Evolutionary conservation across 2,329 filamentous ascomycete species (phyloP).

Genomic region (Diaporthe humulicola): DNA sequence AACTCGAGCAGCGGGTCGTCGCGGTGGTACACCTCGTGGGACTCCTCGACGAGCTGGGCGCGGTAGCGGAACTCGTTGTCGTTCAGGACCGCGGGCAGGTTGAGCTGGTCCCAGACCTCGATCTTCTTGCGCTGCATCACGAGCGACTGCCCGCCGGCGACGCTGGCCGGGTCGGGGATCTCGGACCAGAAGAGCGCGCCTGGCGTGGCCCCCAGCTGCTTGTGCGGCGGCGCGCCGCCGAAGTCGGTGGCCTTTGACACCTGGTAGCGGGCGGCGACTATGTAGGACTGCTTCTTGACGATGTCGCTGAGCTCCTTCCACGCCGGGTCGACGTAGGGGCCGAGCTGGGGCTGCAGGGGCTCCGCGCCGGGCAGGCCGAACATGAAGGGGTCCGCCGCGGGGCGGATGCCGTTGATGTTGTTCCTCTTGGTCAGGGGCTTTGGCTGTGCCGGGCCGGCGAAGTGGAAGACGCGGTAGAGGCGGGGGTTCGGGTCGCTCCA

Average conservation of each 20-base stretch:
- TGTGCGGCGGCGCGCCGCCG: constrained; percentile 50
- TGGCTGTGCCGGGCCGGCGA: constrained; percentile 55
- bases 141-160: constrained; percentile 53
- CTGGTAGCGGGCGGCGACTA: constrained; percentile 69
- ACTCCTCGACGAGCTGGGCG: constrained; percentile 66
- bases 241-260: constrained; percentile 63
- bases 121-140: constrained; percentile 68
- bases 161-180: constrained; percentile 67
- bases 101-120: constrained; percentile 66
- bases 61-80: constrained; percentile 68
- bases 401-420: constrained; percentile 41
- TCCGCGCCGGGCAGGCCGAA: constrained; percentile 36
- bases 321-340: constrained; percentile 16
- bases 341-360: background rate
- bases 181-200: constrained; percentile 71
- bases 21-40: constrained; percentile 62
- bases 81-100: constrained; percentile 60
- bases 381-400: constrained; percentile 34
- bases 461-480: constrained; percentile 66
- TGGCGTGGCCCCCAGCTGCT: constrained; percentile 39
- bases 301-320: constrained; percentile 70
- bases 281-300: constrained; percentile 68
- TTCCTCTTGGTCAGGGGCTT: constrained; percentile 41
- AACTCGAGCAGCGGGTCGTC: constrained; percentile 65
- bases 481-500: constrained; percentile 67